Conservation (phyloP, 2,329 filamentous ascomycete species). For the Colletotrichum sp. region DNA sequence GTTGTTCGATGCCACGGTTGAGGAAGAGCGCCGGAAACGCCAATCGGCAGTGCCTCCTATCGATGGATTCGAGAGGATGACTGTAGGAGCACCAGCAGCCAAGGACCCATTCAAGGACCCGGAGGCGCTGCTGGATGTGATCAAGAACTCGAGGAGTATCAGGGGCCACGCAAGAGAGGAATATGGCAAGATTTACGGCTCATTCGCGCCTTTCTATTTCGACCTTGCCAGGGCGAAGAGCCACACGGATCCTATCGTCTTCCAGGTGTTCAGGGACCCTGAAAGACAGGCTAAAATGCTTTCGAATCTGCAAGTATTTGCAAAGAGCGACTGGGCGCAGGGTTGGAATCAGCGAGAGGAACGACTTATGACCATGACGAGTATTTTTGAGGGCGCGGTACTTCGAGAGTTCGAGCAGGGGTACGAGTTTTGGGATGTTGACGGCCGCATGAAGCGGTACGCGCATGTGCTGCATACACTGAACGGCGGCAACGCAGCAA, state of each 20-base stretch:
- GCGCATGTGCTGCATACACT: conserved; percentile 83
- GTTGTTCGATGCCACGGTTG: conserved; percentile 75
- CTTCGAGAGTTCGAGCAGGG: conserved; percentile 92
- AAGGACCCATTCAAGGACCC: conserved; percentile 61
- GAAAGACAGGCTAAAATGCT: conserved; percentile 92
- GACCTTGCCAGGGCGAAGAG: conserved; percentile 76
- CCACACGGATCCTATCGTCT: conserved; percentile 82
- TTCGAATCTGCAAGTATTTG: conserved; percentile 78
- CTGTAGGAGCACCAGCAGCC: conserved; percentile 50
- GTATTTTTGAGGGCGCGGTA: conserved; percentile 89
- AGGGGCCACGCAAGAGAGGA: conserved; percentile 86
- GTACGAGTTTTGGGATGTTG: conserved; percentile 86
- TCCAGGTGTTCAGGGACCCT: conserved; percentile 85
- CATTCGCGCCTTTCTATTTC: conserved; percentile 85
- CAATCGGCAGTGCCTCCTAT: conserved; percentile 30
- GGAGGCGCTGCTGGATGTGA: conserved; percentile 68
- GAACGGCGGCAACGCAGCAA: conserved; percentile 78
- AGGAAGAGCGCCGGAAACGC: conserved; percentile 63
- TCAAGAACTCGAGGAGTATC: conserved; percentile 76
- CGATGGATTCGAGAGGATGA: conserved; percentile 84
- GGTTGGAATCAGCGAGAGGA: conserved; percentile 76
- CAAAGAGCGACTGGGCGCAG: conserved; percentile 78
- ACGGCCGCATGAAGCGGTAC: conserved; percentile 88
- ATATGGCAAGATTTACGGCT: conserved; percentile 90
- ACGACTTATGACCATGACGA: conserved; percentile 75